phyloP scores from a whole-genome alignment of 2,329 filamentous ascomycete genomes.

The Aureobasidium leucospermi region DNA sequence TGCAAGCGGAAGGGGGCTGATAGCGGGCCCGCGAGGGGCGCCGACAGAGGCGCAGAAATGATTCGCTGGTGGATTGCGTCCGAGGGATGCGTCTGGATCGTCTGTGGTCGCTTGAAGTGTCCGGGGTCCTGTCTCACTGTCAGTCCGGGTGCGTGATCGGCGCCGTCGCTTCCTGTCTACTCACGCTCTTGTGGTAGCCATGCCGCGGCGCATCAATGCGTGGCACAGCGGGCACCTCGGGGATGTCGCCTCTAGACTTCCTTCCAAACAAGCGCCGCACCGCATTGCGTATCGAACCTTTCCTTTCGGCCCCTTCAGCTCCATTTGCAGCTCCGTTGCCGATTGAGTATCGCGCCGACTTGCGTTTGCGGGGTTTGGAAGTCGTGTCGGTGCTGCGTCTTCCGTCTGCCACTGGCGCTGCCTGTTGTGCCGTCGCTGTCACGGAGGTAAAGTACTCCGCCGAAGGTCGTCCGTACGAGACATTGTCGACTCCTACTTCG shows the following conservation, averaged over 20 bases:
- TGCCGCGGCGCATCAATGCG: slow-evolving; percentile 21
- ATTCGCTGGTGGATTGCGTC: slow-evolving; percentile 12
- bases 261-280: slow-evolving; percentile 31
- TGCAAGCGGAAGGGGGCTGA: slow-evolving; percentile 21
- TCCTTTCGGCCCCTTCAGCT: slow-evolving; percentile 16
- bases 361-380: neutral
- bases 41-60: neutral
- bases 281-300: slow-evolving; percentile 29
- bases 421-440: neutral
- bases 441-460: neutral
- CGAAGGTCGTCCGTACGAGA: neutral
- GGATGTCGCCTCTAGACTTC: slow-evolving; percentile 21
- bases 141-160: neutral
- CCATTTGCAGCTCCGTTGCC: slow-evolving; percentile 1
- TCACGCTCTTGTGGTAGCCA: slow-evolving; percentile 26
- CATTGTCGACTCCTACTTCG: neutral
- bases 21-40: neutral
- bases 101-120: slow-evolving; percentile 10
- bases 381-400: slow-evolving; percentile 4
- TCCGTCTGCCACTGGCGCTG: neutral
- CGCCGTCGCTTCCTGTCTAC: neutral
- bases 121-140: slow-evolving; percentile 16
- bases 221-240: slow-evolving; percentile 7
- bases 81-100: neutral
- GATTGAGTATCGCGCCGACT: slow-evolving; percentile 2